Evolutionary conservation across 163 green algal species (phyloP).

Genomic region (Coccomyxa subellipsoidea): DNA sequence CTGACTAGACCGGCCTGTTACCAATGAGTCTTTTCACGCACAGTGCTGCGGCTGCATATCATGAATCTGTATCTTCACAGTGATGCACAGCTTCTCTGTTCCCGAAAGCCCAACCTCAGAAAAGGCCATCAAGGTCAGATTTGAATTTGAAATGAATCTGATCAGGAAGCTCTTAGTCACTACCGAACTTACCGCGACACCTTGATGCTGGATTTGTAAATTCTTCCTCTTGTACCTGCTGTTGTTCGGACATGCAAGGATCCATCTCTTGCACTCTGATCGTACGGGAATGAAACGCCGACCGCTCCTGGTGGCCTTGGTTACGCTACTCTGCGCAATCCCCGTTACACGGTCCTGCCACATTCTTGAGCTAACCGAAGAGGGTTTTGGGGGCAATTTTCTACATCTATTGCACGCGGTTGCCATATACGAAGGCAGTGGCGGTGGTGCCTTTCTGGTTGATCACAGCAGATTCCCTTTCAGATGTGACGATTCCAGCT

Average conservation of each 20-base stretch:
- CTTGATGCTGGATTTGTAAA: neutral
- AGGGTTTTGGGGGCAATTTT: neutral
- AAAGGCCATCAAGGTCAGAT: no score
- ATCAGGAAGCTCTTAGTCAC: neutral
- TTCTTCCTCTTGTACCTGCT: neutral
- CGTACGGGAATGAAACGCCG: neutral
- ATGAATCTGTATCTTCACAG: no score
- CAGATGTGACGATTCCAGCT: neutral
- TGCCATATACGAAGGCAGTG: neutral
- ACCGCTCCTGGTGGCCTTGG: neutral
- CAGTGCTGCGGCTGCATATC: no score
- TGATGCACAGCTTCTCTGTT: no score
- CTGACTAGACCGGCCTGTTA: no score
- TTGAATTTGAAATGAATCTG: neutral
- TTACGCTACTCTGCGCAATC: neutral
- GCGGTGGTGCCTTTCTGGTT: neutral
- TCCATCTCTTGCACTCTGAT: neutral
- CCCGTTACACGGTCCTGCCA: neutral
- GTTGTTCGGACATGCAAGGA: neutral
- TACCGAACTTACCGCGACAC: neutral
- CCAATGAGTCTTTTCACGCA: no score
- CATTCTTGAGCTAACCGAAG: neutral
- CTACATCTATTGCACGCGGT: conserved; percentile 1
- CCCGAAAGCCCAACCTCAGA: no score
- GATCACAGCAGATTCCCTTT: neutral